Evolutionary conservation across 352 stramenopile species (phyloP).

Genomic region (Pythium rishiriense): DNA sequence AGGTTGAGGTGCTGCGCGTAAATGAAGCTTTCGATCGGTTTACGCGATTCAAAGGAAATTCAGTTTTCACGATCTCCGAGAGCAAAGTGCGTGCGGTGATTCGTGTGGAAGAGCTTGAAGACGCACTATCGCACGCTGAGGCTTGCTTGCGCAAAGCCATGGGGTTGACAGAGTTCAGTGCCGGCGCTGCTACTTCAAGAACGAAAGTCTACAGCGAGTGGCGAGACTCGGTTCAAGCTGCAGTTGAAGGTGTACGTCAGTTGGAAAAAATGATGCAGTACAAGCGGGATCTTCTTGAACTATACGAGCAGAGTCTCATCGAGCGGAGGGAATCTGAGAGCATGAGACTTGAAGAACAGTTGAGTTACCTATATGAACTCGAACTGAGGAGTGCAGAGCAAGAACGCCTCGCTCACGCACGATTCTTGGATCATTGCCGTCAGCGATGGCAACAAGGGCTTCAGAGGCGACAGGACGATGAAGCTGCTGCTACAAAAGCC

Average conservation of each 20-base stretch:
- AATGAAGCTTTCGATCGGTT: conserved; percentile 39
- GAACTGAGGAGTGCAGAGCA: not conserved
- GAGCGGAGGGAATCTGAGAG: conserved; percentile 33
- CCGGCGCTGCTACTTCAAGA: conserved; percentile 28
- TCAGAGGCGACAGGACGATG: conserved; percentile 35
- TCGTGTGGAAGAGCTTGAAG: conserved; percentile 39
- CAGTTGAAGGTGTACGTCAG: conserved; percentile 32
- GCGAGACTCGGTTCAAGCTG: conserved; percentile 35
- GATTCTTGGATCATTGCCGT: conserved; percentile 5
- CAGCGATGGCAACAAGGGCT: conserved; percentile 48
- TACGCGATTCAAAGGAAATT: conserved; percentile 34
- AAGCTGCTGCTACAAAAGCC: conserved; percentile 4
- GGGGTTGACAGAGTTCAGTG: conserved; percentile 52
- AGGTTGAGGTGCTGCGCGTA: conserved; percentile 52
- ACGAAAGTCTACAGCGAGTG: conserved; percentile 58
- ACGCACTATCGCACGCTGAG: conserved; percentile 36
- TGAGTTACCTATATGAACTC: conserved; percentile 24
- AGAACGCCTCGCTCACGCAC: conserved; percentile 9
- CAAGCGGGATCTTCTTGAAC: conserved; percentile 38
- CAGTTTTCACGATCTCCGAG: conserved; percentile 41
- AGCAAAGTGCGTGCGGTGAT: conserved; percentile 39
- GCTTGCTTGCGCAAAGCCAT: conserved; percentile 38
- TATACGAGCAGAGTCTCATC: conserved; percentile 25
- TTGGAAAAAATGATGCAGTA: conserved; percentile 36
- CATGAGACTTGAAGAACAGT: conserved; percentile 45